These are phyloP conservation scores for Globisporangium paddicum DNA, from an alignment of 352 stramenopile species.

Conservation along the genomic window DNA sequence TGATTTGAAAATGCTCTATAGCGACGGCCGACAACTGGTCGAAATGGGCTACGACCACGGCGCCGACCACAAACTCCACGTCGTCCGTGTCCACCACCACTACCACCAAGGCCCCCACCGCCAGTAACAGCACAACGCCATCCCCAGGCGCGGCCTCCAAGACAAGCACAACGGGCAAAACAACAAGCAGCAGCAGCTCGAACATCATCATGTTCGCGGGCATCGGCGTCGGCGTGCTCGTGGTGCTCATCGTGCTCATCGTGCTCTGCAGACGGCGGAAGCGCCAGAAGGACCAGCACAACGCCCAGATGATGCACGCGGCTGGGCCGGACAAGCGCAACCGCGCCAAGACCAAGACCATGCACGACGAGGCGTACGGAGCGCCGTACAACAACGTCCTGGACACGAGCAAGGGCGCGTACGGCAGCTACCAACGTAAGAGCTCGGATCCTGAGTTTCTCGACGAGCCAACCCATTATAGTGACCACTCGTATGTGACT, in stretches of 20 bases:
- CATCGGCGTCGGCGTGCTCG: conserved; percentile 46
- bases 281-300: conserved; percentile 9
- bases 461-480: conserved; percentile 20
- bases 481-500: conserved; percentile 23
- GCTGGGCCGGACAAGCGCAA: conserved; percentile 26
- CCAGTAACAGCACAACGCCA: conserved; percentile 9
- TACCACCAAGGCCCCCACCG: conserved; percentile 13
- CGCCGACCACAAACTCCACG: conserved; percentile 3
- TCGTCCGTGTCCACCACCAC: conserved; percentile 9
- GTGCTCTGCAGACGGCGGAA: conserved; percentile 44
- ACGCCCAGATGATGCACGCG: conserved; percentile 10
- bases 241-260: conserved; percentile 46
- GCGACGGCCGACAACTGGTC: conserved; percentile 16
- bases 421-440: conserved; percentile 31
- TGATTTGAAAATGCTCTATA: too few relatives aligned
- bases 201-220: conserved; percentile 41
- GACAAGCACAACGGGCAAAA: neutral
- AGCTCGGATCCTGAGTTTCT: conserved; percentile 33
- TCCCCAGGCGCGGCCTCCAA: neutral
- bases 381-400: conserved; percentile 49
- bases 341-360: conserved; percentile 38
- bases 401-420: conserved; percentile 42
- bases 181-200: conserved; percentile 7
- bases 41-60: conserved; percentile 10
- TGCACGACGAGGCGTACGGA: conserved; percentile 30